These are phyloP conservation scores for Neonectria sp. DNA, from an alignment of 2,329 filamentous ascomycete genomes.

Conservation along the genomic window DNA sequence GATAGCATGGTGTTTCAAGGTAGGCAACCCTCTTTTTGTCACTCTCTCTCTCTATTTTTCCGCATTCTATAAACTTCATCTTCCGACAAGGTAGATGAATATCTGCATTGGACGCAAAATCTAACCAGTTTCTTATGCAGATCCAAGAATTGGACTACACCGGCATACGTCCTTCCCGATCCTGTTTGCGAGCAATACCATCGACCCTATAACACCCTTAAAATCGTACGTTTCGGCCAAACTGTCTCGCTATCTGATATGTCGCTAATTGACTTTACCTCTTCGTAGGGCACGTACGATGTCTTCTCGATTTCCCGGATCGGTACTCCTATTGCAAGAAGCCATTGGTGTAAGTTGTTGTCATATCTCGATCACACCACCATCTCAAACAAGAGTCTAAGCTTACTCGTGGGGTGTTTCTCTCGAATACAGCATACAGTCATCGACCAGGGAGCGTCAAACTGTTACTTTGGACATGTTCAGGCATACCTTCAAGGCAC, in stretches of 20 bases:
- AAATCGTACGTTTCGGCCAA: conserved; percentile 47
- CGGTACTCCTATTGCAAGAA: conserved; percentile 50
- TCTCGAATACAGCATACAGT: conserved; percentile 49
- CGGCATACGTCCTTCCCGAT: conserved; percentile 54
- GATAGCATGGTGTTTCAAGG: conserved; percentile 49
- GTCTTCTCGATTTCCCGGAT: conserved; percentile 50
- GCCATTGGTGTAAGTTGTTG: conserved; percentile 51
- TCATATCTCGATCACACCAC: conserved; percentile 17
- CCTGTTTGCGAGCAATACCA: conserved; percentile 56
- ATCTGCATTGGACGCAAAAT: conserved; percentile 4
- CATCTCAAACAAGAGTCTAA: conserved; percentile 24
- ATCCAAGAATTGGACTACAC: conserved; percentile 33
- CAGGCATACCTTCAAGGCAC: conserved; percentile 54
- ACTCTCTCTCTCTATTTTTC: conserved; percentile 4
- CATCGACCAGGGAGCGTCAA: conserved; percentile 47
- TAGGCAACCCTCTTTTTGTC: conserved; percentile 25
- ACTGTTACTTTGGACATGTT: conserved; percentile 55
- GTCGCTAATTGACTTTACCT: conserved; percentile 28
- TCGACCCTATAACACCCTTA: conserved; percentile 57
- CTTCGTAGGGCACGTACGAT: conserved; percentile 47
- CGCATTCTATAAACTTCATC: neutral
- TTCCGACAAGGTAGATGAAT: neutral
- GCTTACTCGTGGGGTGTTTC: conserved; percentile 28
- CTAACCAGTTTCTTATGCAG: conserved; percentile 35
- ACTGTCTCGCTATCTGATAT: conserved; percentile 4